Evolutionary conservation across 177 flowering plant species (phyloP), one percentile per base, ranked within the genome.

Genomic region (Tripterygium wilfordii): DNA sequence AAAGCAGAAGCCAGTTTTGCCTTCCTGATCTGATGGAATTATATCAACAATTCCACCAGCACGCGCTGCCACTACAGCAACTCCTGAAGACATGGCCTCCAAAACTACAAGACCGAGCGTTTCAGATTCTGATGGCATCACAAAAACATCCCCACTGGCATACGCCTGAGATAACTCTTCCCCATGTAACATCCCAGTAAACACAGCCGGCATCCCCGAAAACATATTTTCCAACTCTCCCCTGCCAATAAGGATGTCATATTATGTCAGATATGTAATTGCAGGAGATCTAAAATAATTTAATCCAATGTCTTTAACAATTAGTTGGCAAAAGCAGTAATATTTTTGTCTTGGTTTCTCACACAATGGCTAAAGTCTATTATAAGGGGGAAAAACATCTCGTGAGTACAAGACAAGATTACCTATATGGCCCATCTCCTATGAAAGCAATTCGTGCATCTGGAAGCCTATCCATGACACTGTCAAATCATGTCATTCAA

Each of bases 41-140:
- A 92, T 92, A 35, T 92, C 96, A 0, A 88, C 85, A 47, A 92
- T 69, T 35, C 99, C 99, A 17, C 99, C 99, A 13, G 99, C 99
- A 19, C 96, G 94, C 59, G 73, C 96, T 35, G 72, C 96, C 31
- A 88, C 96, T 21, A 88, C 99, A 15, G 99, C 96, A 13, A 92
- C 51, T 0, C 95, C 96, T 0, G 99, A 92, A 51, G 99, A 80
- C 99, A 92, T 88, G 62, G 99, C 79, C 61, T 92, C 99, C 48
- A 88, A 58, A 19, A 92, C 99, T 10, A 92, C 96, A 12, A 79
- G 87, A 17, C 99, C 99, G 2, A 92, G 89, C 8, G 99, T 92
- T 63, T 92, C 99, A 1, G 99, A 92, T 56, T 92, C 99, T n/a
- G 99, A 92, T 45, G 99, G 99, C 99, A 88, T 92, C 51, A 84